Conservation (phyloP, 306 rosid species). For the Spatholobus suberectus region DNA sequence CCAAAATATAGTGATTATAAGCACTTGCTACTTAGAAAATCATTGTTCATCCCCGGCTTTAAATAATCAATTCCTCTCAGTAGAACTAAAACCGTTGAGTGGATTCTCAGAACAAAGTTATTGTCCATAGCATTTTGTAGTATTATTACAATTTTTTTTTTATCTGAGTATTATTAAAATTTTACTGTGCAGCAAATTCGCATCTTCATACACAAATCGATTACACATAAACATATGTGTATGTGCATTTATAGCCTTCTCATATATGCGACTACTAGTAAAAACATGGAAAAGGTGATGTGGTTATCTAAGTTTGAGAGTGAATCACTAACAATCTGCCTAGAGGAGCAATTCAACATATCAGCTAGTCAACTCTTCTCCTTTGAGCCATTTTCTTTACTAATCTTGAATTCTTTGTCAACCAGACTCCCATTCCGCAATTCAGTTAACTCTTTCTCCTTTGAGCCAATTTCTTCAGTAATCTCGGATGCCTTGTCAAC, state of each 20-base stretch:
- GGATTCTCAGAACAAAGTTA: not conserved
- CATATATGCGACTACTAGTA: not conserved
- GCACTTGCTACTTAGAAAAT: not conserved
- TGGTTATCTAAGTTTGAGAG: slow-evolving; percentile 1
- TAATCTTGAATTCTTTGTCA: not conserved
- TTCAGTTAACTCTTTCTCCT: slow-evolving; percentile 36
- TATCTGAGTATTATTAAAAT: no score
- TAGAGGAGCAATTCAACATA: not conserved
- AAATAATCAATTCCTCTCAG: not conserved
- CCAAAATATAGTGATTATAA: no score
- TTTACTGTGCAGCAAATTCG: no score
- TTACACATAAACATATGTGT: not conserved
- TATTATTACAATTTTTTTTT: not conserved
- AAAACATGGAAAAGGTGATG: not conserved
- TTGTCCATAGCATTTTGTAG: not conserved
- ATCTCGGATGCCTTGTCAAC: not conserved
- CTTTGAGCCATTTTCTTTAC: slow-evolving; percentile 18
- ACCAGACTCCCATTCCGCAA: slow-evolving; percentile 17
- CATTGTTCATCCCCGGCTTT: not conserved
- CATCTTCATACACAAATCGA: not conserved
- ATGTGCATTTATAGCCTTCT: not conserved
- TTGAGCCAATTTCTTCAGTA: slow-evolving; percentile 22
- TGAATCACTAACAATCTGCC: not conserved
- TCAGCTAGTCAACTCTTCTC: slow-evolving; percentile 14
- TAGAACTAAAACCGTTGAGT: not conserved